A percentile compares a stretch with the other conserved stretches of the same genome.
Conservation (phyloP, 2,329 filamentous ascomycete species). For the Ophiostoma himal-ulmi region DNA sequence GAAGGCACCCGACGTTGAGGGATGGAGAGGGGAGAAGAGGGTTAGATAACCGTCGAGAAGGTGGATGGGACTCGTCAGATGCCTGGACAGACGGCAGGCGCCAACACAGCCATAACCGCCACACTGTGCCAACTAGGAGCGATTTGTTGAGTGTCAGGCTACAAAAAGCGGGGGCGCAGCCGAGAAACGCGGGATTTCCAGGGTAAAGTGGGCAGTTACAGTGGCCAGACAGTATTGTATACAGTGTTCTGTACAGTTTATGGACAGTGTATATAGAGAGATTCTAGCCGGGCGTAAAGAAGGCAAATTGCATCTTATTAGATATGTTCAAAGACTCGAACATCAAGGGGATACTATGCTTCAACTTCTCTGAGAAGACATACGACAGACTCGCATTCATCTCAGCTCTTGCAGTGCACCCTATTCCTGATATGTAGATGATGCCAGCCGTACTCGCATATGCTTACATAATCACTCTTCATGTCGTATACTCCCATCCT, state of each 20-base stretch:
- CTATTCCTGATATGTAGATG: not conserved
- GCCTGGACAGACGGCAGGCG: not conserved
- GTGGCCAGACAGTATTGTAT: not conserved
- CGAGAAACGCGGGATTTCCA: not conserved
- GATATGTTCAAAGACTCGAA: not conserved
- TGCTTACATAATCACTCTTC: not conserved
- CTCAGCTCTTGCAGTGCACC: not conserved
- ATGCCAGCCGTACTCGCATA: too few species aligned
- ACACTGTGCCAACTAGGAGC: slow-evolving; percentile 1
- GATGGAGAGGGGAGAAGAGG: not conserved
- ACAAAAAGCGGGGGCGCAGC: not conserved
- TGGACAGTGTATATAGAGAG: not conserved
- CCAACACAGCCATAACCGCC: not conserved
- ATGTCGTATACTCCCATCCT: not conserved
- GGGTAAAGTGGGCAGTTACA: not conserved
- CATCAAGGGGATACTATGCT: not conserved
- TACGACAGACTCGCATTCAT: not conserved
- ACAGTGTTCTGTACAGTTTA: not conserved
- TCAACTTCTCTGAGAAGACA: not conserved
- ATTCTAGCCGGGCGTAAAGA: not conserved
- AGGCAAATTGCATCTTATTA: not conserved
- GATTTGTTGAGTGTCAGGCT: not conserved
- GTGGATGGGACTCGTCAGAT: not conserved
- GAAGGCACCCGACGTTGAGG: not conserved
- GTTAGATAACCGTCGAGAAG: not conserved